Base-by-base conservation (phyloP, 2,329 filamentous ascomycete genomes). In the Penicillium sp. region DNA sequence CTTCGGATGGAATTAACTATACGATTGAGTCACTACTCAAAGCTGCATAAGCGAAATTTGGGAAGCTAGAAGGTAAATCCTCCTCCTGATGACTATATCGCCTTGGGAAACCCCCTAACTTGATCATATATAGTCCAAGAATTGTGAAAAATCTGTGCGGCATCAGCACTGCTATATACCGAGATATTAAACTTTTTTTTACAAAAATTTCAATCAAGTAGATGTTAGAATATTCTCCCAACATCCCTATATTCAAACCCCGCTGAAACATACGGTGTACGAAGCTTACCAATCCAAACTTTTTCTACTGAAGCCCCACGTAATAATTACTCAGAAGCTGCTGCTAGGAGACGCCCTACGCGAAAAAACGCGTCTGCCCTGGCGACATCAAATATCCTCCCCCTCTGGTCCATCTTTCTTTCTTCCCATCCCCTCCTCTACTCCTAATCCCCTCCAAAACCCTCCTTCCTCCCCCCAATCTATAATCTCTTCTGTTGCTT, bases 341-440 rank as follows among this genome's bases (percentile, higher is more conserved):
- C 49, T 35, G 49, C 40, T 43, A 51, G 37, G 49, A 51, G 27
- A 42, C 43, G 41, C 44, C 43, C n/a, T 27, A 67, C 68, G 67
- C 69, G 69, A 68, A 59, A 59, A 54, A 63, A 69, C 69, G 68
- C 69, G 69, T 71, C 68, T 60, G 63, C 61, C 60, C 60, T 54
- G 61, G 61, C 59, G 60, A 31, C 66, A 63, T 69, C 66, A 71
- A 71, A 72, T 72, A 69, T 65, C 65, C 62, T 61, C 61, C 54
- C 59, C 59, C 59, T 59, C 57, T 52, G 29, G 18, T 51, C 46
- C 27, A 53, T 51, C 40, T 57, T 40, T 37, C 41, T 44, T 54
- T 53, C 47, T 49, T 59, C 56, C 53, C 47, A 54, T 56, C 49
- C 50, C 26, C 49, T 51, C 33, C 49, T 41, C 47, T 22, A 37